Evolutionary conservation across 176 grass and related monocot species (phyloP).

Genomic region (Musa troglodytarum): DNA sequence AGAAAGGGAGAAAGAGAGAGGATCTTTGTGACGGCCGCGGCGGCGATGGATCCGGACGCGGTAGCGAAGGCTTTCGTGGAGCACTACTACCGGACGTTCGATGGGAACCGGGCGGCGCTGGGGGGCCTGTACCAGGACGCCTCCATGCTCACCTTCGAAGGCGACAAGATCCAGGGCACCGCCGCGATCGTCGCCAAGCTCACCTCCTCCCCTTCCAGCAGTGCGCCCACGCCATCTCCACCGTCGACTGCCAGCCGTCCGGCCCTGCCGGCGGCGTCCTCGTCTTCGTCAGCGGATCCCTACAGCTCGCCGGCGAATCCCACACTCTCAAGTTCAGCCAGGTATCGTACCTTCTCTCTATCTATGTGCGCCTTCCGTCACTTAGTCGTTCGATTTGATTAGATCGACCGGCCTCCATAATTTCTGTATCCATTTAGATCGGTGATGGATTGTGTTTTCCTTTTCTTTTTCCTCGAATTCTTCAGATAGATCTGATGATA

Average conservation of each 20-base stretch:
- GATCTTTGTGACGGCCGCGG: background rate
- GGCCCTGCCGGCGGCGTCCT: conserved; percentile 6
- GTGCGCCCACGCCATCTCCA: conserved; percentile 8
- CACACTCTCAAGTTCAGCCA: conserved; percentile 16
- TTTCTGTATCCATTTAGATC: background rate
- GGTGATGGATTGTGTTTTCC: background rate
- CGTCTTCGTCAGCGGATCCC: conserved; percentile 19
- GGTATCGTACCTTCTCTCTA: background rate
- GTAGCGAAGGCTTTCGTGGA: conserved; percentile 14
- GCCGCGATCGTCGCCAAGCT: conserved; percentile 11
- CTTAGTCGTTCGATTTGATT: background rate
- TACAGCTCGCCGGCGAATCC: conserved; percentile 10
- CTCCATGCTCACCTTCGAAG: conserved; percentile 20
- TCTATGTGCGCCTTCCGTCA: background rate
- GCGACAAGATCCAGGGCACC: conserved; percentile 6
- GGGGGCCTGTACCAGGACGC: conserved; percentile 7
- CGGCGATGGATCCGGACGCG: conserved; percentile 12
- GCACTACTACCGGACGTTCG: conserved; percentile 15
- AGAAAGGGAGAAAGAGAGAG: too few species aligned
- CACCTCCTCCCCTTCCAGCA: conserved; percentile 19
- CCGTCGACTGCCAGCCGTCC: conserved; percentile 18
- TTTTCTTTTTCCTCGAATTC: background rate
- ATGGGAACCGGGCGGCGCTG: background rate
- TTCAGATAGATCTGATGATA: background rate
- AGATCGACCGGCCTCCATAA: background rate